These are phyloP conservation scores for Russula virescens DNA, from an alignment of 768 basidiomycete genomes.

Conservation along the genomic window DNA sequence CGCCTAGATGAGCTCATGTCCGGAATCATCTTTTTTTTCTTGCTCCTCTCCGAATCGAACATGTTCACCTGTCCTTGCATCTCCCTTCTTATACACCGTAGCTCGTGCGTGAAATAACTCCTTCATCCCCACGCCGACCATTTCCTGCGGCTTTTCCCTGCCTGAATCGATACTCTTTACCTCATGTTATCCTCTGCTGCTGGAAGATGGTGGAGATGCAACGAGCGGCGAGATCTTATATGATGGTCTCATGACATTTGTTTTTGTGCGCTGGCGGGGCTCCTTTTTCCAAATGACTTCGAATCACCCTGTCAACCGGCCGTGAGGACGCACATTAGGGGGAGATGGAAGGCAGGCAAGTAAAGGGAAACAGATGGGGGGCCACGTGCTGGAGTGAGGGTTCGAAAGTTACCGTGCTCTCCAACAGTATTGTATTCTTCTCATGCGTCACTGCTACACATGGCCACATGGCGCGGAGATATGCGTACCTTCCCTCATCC, in stretches of 20 bases:
- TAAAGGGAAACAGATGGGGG: background rate
- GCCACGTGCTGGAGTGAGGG: background rate
- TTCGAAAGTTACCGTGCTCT: conserved; percentile 2
- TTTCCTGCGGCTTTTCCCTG: background rate
- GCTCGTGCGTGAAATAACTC: background rate
- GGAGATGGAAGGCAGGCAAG: background rate
- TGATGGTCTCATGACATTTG: too few species aligned
- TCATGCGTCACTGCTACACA: conserved; percentile 6
- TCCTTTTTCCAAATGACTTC: background rate
- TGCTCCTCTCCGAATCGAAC: background rate
- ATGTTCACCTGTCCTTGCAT: background rate
- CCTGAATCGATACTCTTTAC: too few species aligned
- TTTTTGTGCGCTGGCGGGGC: too few species aligned
- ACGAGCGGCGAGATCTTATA: background rate
- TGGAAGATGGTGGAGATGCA: background rate
- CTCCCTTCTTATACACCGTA: background rate
- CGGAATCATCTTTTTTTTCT: background rate
- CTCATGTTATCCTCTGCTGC: background rate
- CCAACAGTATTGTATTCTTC: background rate
- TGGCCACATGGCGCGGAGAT: conserved; percentile 2
- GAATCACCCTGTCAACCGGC: background rate
- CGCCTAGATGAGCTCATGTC: conserved; percentile 20
- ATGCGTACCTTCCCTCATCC: background rate
- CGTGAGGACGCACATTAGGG: background rate
- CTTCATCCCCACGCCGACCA: conserved; percentile 3